Evolutionary conservation across 2,329 filamentous ascomycete genomes (phyloP), one percentile per base, ranked within the genome.

Genomic region (Diplodia mutila): DNA sequence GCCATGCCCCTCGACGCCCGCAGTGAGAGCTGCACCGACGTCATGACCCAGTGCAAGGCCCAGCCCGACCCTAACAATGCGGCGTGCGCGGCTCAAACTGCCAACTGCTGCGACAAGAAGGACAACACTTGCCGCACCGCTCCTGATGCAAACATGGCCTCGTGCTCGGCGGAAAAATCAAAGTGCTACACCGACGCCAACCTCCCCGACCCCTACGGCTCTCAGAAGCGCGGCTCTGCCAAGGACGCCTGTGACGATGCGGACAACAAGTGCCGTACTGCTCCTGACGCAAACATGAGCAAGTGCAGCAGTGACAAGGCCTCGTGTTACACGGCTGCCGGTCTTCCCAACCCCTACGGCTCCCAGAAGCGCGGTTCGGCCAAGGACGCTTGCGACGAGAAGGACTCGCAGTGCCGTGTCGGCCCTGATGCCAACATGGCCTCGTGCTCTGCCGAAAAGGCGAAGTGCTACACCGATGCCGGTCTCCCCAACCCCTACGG

Each of bases 61-160:
- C 12, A 51, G 27, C 46, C 59, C 27, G 52, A 57, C 64, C 48
- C 51, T 25, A 66, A 66, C 52, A 55, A 57, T 34, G 51, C 63
- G 11, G 23, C 8, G 25, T 55, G 52, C 39, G 51, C 64, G 9
- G 6, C n/a, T 27, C 8, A 55, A 18, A 21, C 34, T 12, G 52
- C 49, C 18, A 18, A 4, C 16, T 66, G 51, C 52, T 66, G 64
- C 27, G 53, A 48, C 27, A 37, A 57, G 23, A 18, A 11, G 25
- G 64, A 66, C 64, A n/a, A 4, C 52, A 8, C 32, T 4, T 66
- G 64, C 64, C 52, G 64, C 27, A 39, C 48, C 27, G 52, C 18
- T 16, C 64, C 64, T 7, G 25, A 51, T n/a, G 64, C 64, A 25
- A 66, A 66, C 64, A 66, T 66, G 64, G 52, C 37, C n/a, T n/a